Percentiles rank a stretch among this genome's conserved stretches.
These are phyloP conservation scores for Wallacemonas sp. DNA, from an alignment of 208 protist species.

Conservation along the genomic window DNA sequence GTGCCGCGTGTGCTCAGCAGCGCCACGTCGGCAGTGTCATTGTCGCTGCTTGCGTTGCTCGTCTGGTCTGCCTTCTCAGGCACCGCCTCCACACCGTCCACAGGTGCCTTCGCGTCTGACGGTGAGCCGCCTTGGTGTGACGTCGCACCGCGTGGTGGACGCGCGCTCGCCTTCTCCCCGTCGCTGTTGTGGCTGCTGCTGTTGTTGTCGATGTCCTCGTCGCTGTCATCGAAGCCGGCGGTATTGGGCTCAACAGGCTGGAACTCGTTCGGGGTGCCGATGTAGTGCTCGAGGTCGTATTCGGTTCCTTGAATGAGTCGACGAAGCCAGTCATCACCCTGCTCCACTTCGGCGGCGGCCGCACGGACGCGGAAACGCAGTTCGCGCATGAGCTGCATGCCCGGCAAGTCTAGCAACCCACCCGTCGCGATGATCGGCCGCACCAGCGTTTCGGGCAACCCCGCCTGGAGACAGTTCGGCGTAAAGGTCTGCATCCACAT, in stretches of 20 bases:
- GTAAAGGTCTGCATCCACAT: constrained; percentile 38
- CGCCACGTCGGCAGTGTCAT: background rate
- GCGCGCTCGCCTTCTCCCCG: no score
- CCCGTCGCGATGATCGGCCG: constrained; percentile 38
- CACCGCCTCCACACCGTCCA: no score
- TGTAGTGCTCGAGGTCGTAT: constrained; percentile 38
- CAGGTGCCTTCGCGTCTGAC: no score
- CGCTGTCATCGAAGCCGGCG: background rate
- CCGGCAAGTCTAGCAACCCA: constrained; percentile 39
- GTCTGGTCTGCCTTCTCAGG: no score
- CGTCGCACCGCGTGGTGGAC: no score
- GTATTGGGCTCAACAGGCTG: background rate
- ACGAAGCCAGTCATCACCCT: constrained; percentile 30
- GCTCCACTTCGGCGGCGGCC: constrained; percentile 43
- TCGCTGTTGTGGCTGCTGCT: background rate
- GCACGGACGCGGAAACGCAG: constrained; percentile 45
- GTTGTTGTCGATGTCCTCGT: background rate
- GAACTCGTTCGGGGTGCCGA: constrained; percentile 16
- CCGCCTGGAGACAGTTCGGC: constrained; percentile 34
- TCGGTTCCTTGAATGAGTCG: constrained; percentile 40
- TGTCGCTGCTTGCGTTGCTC: no score
- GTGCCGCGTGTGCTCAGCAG: background rate
- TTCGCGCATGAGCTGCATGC: constrained; percentile 46
- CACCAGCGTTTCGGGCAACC: constrained; percentile 38
- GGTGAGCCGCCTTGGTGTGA: no score